These are phyloP conservation scores for Staphylotrichum tortipilum DNA, from an alignment of 495 filamentous ascomycete species.

Conservation along the genomic window DNA sequence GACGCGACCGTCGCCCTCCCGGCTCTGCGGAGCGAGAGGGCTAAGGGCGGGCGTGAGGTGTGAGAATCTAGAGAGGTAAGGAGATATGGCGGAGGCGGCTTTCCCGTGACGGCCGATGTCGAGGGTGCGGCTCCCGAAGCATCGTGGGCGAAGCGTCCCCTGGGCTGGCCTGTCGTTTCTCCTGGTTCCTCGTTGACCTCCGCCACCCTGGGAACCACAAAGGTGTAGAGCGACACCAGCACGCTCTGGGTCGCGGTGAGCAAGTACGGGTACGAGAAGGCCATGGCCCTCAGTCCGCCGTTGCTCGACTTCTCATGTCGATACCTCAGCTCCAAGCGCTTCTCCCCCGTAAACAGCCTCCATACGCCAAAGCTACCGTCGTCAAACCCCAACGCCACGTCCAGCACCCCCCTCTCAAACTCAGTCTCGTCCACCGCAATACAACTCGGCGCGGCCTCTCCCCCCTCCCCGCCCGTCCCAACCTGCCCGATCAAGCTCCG, in stretches of 20 bases:
- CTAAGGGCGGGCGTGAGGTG: conserved; percentile 68
- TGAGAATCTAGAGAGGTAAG: conserved; percentile 76
- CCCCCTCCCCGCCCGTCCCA: conserved; percentile 19
- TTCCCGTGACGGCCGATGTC: neutral
- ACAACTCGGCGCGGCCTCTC: conserved; percentile 48
- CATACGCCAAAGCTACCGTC: conserved; percentile 70
- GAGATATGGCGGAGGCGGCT: conserved; percentile 40
- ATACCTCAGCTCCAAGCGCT: conserved; percentile 41
- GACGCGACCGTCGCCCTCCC: conserved; percentile 58
- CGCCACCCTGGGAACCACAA: conserved; percentile 30
- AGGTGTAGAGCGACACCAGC: conserved; percentile 64
- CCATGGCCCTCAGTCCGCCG: conserved; percentile 65
- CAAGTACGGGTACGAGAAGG: conserved; percentile 66
- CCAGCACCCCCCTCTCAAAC: conserved; percentile 30
- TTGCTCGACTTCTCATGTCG: conserved; percentile 48
- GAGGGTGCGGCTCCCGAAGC: too few relatives aligned
- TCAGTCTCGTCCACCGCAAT: conserved; percentile 52
- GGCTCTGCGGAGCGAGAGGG: conserved; percentile 63
- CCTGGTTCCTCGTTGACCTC: neutral
- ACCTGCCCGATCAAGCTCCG: conserved; percentile 46
- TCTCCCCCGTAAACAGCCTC: conserved; percentile 41
- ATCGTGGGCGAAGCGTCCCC: too few relatives aligned
- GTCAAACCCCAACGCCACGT: conserved; percentile 64
- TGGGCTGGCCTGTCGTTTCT: neutral
- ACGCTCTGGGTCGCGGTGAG: conserved; percentile 68